phyloP scores from a whole-genome alignment of 83 land plant genomes.

The Diphasiastrum complanatum region DNA sequence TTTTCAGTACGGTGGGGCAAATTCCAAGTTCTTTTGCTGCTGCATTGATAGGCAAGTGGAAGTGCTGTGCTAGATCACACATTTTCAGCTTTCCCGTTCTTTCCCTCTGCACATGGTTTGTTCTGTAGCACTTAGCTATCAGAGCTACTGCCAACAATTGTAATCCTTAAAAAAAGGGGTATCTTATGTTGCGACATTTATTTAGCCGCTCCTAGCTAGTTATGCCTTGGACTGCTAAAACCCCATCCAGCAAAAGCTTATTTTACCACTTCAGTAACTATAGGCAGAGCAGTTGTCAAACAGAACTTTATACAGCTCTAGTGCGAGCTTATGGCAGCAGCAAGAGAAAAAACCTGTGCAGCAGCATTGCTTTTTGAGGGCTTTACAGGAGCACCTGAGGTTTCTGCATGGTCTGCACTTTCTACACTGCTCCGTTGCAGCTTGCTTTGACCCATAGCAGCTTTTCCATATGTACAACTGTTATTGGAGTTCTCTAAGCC shows the following conservation, averaged over 20 bases:
- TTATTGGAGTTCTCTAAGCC: constrained; percentile 20
- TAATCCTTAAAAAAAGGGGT: no score
- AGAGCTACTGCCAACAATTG: no score
- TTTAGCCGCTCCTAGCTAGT: no score
- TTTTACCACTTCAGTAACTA: no score
- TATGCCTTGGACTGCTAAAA: no score
- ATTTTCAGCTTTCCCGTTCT: constrained; percentile 40
- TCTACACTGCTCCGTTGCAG: constrained; percentile 21
- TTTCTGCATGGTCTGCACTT: constrained; percentile 21
- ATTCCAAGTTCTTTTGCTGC: constrained; percentile 40
- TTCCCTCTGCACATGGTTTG: constrained; percentile 39
- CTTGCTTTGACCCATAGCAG: constrained; percentile 22
- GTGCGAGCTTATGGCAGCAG: no score
- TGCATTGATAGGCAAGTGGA: constrained; percentile 40
- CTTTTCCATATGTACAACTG: constrained; percentile 23
- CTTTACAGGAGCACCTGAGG: constrained; percentile 30
- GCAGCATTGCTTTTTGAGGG: constrained; percentile 43
- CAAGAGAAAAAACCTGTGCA: constrained; percentile 37
- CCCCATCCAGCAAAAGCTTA: no score
- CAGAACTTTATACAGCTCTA: no score
- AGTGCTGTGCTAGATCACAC: constrained; percentile 37
- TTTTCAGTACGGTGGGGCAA: constrained; percentile 41
- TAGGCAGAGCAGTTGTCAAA: no score
- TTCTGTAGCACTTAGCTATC: no score
- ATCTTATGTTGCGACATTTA: no score